Base-by-base conservation (phyloP, 345 rosid genomes). In the Gossypium rotundifolium region DNA sequence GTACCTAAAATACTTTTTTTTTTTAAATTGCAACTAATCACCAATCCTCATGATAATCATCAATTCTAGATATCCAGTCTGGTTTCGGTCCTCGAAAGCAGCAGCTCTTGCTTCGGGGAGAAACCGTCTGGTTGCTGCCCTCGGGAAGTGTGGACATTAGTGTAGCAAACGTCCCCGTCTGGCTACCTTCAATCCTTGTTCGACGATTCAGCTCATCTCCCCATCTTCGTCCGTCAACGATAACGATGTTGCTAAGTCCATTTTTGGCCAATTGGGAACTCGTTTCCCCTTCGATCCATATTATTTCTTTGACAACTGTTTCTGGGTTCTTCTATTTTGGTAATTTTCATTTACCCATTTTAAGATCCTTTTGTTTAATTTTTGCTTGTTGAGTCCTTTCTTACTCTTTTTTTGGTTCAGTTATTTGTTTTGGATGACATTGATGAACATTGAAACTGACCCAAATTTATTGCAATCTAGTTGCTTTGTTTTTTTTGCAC, bases 141-240 rank as follows among this genome's bases (percentile, higher is more conserved):
- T 83, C 0, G 90, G 83, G 17, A 88, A 77, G 74, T 79, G 87
- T 7, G 98, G 97, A 5, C 94, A 98, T 69, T 87, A 98, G 10
- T 93, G 97, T 45, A 93, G 93, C 87, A 96, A 96, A 75, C 96
- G 98, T 52, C 93, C 96, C 4, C 96, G 97, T 38, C 99, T 97
- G 8, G 86, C 88, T 2, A 75, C 90, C 8, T 80, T 88, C 83
- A 82, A 77, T 44, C 87, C 90, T 63, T 88, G 97, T 54, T 83
- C 81, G 2, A 70, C 80, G 11, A 82, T 85, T 77, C 93, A 86
- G 52, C 86, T 86, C 2, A 74, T 79, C 22, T 82, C 90, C 2
- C 83, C 88, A 9, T 77, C 79, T 25, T 84, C 75, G 2, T 84
- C 88, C 0, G 68, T 79, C 17, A 76, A 74, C 0, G 88, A 84